These are phyloP conservation scores for Pelagophyceae sp. DNA, from an alignment of 352 stramenopile species.

Conservation along the genomic window DNA sequence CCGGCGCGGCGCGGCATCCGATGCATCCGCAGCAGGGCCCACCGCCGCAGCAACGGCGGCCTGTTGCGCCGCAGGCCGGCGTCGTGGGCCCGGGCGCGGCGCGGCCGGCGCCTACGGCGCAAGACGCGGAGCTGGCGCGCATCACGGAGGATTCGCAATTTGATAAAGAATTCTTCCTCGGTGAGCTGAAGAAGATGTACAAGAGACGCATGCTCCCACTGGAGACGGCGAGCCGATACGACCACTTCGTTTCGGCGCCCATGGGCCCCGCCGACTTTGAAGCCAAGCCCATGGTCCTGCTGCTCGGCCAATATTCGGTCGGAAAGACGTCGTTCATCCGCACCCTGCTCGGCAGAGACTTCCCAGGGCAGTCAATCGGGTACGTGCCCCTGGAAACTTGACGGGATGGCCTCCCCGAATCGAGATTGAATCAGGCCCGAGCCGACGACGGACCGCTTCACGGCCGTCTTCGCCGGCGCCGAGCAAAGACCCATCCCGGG, in stretches of 20 bases:
- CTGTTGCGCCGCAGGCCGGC: too few relatives aligned
- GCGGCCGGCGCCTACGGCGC: background rate
- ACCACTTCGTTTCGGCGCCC: conserved; percentile 34
- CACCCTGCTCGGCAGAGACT: conserved; percentile 81
- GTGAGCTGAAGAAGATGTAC: conserved; percentile 11
- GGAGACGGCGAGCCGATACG: background rate
- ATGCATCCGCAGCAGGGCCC: background rate
- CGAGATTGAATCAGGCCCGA: too few relatives aligned
- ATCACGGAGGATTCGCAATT: background rate
- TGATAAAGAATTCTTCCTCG: background rate
- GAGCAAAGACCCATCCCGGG: conserved; percentile 91
- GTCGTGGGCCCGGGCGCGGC: background rate
- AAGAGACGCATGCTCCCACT: background rate
- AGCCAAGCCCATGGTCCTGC: conserved; percentile 89
- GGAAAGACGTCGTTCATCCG: conserved; percentile 89
- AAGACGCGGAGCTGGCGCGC: background rate
- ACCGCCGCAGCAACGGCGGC: too few relatives aligned
- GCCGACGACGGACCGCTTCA: conserved; percentile 91
- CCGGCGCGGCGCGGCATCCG: background rate
- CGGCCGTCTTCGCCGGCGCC: conserved; percentile 91
- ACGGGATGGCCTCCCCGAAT: too few relatives aligned
- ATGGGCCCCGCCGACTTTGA: conserved; percentile 89
- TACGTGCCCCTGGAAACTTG: too few relatives aligned
- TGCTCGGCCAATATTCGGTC: conserved; percentile 93
- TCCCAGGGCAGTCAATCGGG: conserved; percentile 90